Conservation (phyloP, 495 filamentous ascomycete genomes). For the Lasiosphaeria ovina region DNA sequence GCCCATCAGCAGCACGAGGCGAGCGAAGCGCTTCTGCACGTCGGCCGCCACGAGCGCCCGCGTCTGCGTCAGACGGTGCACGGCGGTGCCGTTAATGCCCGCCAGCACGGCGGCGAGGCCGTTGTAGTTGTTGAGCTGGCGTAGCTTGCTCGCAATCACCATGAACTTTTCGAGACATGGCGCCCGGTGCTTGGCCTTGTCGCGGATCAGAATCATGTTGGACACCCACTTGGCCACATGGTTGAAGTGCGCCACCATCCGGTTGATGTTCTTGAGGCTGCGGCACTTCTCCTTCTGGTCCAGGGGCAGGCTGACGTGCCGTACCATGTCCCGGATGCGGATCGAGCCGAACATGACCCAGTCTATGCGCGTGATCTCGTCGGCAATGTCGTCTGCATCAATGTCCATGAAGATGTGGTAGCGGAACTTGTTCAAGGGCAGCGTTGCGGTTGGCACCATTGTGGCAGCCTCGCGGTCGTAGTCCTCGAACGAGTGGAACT, state of each 20-base stretch:
- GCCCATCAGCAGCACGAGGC: constrained; percentile 88
- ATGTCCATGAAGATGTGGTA: constrained; percentile 83
- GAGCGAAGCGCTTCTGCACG: constrained; percentile 77
- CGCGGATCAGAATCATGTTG: constrained; percentile 86
- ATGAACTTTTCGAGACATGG: constrained; percentile 92
- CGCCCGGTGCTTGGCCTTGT: constrained; percentile 94
- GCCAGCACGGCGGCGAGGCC: constrained; percentile 89
- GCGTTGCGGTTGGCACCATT: constrained; percentile 59
- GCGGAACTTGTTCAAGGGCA: constrained; percentile 69
- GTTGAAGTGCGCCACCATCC: constrained; percentile 95
- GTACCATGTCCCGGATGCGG: constrained; percentile 87
- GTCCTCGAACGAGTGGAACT: constrained; percentile 63
- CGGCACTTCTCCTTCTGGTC: constrained; percentile 74
- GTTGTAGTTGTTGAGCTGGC: constrained; percentile 95
- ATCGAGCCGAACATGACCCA: constrained; percentile 98
- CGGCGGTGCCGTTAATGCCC: constrained; percentile 82
- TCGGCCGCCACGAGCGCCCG: constrained; percentile 68
- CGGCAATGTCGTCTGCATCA: constrained; percentile 77
- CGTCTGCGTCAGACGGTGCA: constrained; percentile 83
- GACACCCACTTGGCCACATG: constrained; percentile 88
- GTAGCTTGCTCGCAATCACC: constrained; percentile 76
- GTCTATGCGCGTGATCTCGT: constrained; percentile 90
- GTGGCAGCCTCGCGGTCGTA: constrained; percentile 70
- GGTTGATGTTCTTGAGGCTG: constrained; percentile 80
- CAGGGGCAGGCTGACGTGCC: constrained; percentile 75